A percentile compares a stretch with the other conserved stretches of the same genome.
These are phyloP conservation scores for Saitozyma podzolica DNA, from an alignment of 768 basidiomycete species.

Conservation along the genomic window DNA sequence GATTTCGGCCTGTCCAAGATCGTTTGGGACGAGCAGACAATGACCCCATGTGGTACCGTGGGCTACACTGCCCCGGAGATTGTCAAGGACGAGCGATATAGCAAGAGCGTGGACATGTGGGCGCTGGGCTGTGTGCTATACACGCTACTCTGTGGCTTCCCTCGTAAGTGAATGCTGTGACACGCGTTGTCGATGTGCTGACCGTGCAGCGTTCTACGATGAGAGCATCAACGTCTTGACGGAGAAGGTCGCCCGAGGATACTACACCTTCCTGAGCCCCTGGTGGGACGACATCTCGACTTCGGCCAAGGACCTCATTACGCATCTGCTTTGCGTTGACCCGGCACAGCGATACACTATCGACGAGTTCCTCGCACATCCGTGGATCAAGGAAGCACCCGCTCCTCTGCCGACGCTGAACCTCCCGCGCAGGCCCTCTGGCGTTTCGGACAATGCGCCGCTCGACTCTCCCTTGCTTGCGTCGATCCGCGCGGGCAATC, in stretches of 20 bases:
- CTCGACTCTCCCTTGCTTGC: conserved; percentile 90
- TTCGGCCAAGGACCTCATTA: conserved; percentile 89
- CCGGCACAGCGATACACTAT: conserved; percentile 95
- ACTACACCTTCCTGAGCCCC: conserved; percentile 97
- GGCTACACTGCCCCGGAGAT: conserved; percentile 99
- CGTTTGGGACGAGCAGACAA: conserved; percentile 98
- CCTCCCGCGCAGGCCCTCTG: conserved; percentile 30
- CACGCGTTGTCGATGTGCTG: conserved; percentile 8
- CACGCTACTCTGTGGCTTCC: conserved; percentile 92
- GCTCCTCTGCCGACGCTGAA: conserved; percentile 64
- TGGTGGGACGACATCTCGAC: conserved; percentile 98
- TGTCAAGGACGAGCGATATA: conserved; percentile 81
- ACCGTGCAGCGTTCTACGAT: conserved; percentile 87
- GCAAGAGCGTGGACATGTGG: conserved; percentile 94
- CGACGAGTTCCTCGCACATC: conserved; percentile 94
- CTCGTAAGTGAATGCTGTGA: conserved; percentile 41
- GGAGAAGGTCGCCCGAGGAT: conserved; percentile 94
- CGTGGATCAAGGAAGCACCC: conserved; percentile 72
- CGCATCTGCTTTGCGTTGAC: conserved; percentile 91
- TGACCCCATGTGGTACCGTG: conserved; percentile 99
- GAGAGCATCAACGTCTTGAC: conserved; percentile 97
- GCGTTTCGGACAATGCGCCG: conserved; percentile 54
- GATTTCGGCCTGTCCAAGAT: conserved; percentile 97
- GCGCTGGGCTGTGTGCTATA: conserved; percentile 98
- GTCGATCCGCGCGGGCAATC: conserved; percentile 68